Conservation (phyloP, 2,329 filamentous ascomycete genomes). For the Aspergillus arachidicola region DNA sequence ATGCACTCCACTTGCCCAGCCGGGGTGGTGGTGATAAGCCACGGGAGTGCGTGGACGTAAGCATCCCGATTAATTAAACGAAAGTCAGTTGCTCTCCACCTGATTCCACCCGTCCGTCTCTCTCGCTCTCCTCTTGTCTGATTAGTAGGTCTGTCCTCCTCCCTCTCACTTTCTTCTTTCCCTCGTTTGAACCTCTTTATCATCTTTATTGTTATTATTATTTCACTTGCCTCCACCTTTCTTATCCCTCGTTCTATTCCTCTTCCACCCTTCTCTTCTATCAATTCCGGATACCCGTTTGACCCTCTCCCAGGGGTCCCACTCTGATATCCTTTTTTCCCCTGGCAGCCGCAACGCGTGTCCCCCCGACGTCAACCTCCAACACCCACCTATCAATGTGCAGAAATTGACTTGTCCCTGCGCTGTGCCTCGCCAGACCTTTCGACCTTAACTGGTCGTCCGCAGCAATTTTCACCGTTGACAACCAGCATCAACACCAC, state of each 20-base stretch:
- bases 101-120: not conserved
- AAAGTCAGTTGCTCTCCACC: conserved; percentile 7
- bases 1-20: not conserved
- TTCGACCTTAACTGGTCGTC: conserved; percentile 9
- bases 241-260: conserved; percentile 3
- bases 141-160: not conserved
- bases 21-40: conserved; percentile 10
- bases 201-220: conserved; percentile 5
- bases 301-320: not conserved
- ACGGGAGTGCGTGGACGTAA: conserved; percentile 10
- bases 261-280: conserved; percentile 7
- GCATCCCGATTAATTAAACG: not conserved
- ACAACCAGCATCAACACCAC: conserved; percentile 16
- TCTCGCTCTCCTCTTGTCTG: conserved; percentile 1
- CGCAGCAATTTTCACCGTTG: conserved; percentile 11
- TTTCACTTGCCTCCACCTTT: conserved; percentile 1
- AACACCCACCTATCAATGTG: conserved; percentile 15
- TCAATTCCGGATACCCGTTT: conserved; percentile 1
- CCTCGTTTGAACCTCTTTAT: conserved; percentile 12
- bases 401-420: conserved; percentile 12
- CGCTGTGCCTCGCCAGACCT: conserved; percentile 11
- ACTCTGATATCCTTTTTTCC: conserved; percentile 16
- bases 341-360: conserved; percentile 24
- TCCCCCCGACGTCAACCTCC: conserved; percentile 18
- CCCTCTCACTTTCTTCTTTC: conserved; percentile 10